phyloP scores from a whole-genome alignment of 2,329 filamentous ascomycete species.

The Microdochium paspali region DNA sequence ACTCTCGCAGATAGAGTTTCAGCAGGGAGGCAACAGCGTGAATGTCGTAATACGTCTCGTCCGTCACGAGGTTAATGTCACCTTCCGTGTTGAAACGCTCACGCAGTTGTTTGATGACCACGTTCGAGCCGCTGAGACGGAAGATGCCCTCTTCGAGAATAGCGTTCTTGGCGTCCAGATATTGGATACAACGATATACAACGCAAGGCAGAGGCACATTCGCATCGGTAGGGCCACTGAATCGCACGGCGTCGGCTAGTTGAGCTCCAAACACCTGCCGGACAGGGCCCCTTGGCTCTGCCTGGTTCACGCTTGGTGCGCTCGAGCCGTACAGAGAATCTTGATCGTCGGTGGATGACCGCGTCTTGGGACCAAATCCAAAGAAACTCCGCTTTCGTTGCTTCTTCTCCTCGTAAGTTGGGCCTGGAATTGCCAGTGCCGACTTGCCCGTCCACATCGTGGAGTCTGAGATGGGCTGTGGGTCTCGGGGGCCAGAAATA shows the following conservation, averaged over 20 bases:
- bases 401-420: conserved; percentile 64
- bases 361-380: conserved; percentile 54
- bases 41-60: conserved; percentile 85
- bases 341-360: conserved; percentile 48
- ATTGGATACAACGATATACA: conserved; percentile 91
- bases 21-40: conserved; percentile 90
- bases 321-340: conserved; percentile 45
- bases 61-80: conserved; percentile 77
- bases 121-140: conserved; percentile 90
- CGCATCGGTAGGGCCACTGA: conserved; percentile 63
- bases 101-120: conserved; percentile 81
- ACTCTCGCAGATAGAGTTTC: conserved; percentile 86
- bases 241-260: conserved; percentile 76
- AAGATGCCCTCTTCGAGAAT: conserved; percentile 90
- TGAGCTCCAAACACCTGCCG: conserved; percentile 77
- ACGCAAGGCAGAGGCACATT: conserved; percentile 78
- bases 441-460: conserved; percentile 79
- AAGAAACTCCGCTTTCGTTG: conserved; percentile 71
- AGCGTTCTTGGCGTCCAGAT: conserved; percentile 75
- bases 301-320: conserved; percentile 29
- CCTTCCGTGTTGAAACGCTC: conserved; percentile 92
- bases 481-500: conserved; percentile 85
- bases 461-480: conserved; percentile 72
- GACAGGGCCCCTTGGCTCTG: conserved; percentile 41
- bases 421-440: conserved; percentile 34